Evolutionary conservation across 2,329 filamentous ascomycete genomes (phyloP), one percentile per base, ranked within the genome.

Genomic region (Claviceps cyperi): DNA sequence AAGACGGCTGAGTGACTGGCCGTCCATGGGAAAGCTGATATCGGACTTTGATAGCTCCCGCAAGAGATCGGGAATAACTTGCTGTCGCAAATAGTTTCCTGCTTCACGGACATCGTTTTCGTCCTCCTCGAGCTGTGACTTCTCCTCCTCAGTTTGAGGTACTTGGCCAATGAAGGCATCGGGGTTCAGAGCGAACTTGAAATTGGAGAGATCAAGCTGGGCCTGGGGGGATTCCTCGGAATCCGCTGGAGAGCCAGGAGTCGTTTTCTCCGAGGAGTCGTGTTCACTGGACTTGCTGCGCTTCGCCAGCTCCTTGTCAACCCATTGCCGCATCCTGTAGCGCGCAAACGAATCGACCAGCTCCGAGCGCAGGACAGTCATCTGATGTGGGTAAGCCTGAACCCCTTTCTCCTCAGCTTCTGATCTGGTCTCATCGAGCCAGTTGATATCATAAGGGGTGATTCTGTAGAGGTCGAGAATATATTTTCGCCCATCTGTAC

Each of bases 1-100:
- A 48, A 96, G 78, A 56, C 83, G 81, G 59, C 84, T 87, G 52
- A 98, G 74, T 19, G 91, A 96, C 61, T 86, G 80, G n/a, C 92
- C 92, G 60, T 98, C 94, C 88, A 97, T 96, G 13, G 92, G 92
- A 72, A 97, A 97, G 60, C 91, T 92, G 57, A 95, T 84, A 58
- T 98, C 91, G 6, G 88, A 90, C 56, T 94, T 87, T 62, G 85
- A 84, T 52, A 98, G 77, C 60, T 98, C 91, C 54, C 84, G 81
- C 51, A 97, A 69, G 51, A 98, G 75, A 50, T 84, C 80, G n/a
- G 91, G 89, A 56, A 98, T 84, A 50, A 88, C 79, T 53, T 84
- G 82, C 8, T 81, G 75, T 8, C 80, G 80, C 47, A 98, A 75
- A 66, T 85, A 89, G 49, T 80, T 74, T 69, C 89, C 92, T 32